These are phyloP conservation scores for Alternaria rosae DNA, from an alignment of 2,329 filamentous ascomycete genomes.

Conservation along the genomic window DNA sequence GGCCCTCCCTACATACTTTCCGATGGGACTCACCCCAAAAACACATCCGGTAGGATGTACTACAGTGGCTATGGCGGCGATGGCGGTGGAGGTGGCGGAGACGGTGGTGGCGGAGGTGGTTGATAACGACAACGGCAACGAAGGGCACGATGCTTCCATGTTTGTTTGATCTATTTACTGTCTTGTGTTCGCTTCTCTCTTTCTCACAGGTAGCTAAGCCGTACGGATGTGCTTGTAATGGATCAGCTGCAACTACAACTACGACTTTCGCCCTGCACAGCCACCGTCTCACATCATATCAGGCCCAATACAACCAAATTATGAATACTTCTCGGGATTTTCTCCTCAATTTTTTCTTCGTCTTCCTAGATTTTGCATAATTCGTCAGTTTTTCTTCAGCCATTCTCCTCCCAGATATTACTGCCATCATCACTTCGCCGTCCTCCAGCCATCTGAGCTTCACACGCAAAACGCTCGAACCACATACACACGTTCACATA, in stretches of 20 bases:
- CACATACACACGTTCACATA: not conserved
- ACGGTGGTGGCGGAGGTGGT: constrained; percentile 11
- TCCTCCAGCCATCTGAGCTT: not conserved
- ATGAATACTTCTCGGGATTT: not conserved
- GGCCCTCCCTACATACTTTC: not conserved
- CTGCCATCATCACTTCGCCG: not conserved
- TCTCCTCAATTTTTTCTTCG: fast-evolving
- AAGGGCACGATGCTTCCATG: no score
- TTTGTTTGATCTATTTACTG: no score
- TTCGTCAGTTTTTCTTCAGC: not conserved
- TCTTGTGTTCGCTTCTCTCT: not conserved
- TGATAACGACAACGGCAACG: not conserved
- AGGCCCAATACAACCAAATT: not conserved
- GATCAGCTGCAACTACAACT: not conserved
- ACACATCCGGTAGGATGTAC: constrained; percentile 1
- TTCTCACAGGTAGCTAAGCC: no score
- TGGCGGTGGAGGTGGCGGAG: constrained; percentile 10
- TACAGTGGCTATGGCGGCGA: constrained; percentile 16
- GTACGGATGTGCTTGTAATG: no score
- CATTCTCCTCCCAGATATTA: no score
- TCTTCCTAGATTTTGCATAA: fast-evolving
- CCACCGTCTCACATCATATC: not conserved
- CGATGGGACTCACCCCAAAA: not conserved
- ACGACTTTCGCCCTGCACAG: not conserved
- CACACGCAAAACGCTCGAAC: not conserved